Conservation (phyloP, 2,329 filamentous ascomycete genomes). For the Hortaea sp. region DNA sequence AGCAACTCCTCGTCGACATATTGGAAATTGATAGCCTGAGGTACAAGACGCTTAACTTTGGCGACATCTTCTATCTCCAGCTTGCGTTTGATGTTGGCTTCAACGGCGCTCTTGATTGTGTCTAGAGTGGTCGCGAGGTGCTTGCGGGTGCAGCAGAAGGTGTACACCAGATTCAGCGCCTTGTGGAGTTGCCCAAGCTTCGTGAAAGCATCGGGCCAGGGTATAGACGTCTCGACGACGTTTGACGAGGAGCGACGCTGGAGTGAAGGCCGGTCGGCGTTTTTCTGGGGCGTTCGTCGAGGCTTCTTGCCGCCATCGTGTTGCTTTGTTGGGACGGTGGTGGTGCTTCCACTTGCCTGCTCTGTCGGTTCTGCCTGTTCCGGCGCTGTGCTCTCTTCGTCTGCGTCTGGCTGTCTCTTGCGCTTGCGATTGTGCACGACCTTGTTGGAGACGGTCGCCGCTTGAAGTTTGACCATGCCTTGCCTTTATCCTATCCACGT, state of each 20-base stretch:
- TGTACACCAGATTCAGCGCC: slow-evolving; percentile 85
- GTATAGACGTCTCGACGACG: slow-evolving; percentile 41
- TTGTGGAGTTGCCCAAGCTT: slow-evolving; percentile 65
- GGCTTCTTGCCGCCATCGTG: slow-evolving; percentile 47
- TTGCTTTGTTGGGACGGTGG: slow-evolving; percentile 45
- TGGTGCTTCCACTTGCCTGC: slow-evolving; percentile 13
- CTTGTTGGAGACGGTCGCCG: slow-evolving; percentile 39
- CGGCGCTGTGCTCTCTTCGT: neutral
- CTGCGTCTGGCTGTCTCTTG: slow-evolving; percentile 20
- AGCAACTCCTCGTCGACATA: slow-evolving; percentile 81
- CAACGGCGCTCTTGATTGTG: slow-evolving; percentile 74
- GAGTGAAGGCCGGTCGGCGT: slow-evolving; percentile 29
- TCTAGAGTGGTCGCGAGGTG: slow-evolving; percentile 87
- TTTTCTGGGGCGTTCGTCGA: slow-evolving; percentile 22
- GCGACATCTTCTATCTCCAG: slow-evolving; percentile 71
- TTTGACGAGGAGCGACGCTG: slow-evolving; percentile 40
- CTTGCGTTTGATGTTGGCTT: slow-evolving; percentile 64
- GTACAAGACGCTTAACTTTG: slow-evolving; percentile 66
- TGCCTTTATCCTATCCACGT: neutral
- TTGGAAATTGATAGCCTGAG: slow-evolving; percentile 67
- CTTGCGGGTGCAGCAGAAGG: slow-evolving; percentile 88
- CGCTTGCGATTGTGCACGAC: slow-evolving; percentile 34
- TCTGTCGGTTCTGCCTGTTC: neutral
- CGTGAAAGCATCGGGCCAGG: slow-evolving; percentile 69
- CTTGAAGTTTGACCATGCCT: slow-evolving; percentile 37